Percentiles rank a stretch among this genome's conserved stretches.
These are phyloP conservation scores for Thalassia testudinum DNA, from an alignment of 116 monocot species.

Conservation along the genomic window DNA sequence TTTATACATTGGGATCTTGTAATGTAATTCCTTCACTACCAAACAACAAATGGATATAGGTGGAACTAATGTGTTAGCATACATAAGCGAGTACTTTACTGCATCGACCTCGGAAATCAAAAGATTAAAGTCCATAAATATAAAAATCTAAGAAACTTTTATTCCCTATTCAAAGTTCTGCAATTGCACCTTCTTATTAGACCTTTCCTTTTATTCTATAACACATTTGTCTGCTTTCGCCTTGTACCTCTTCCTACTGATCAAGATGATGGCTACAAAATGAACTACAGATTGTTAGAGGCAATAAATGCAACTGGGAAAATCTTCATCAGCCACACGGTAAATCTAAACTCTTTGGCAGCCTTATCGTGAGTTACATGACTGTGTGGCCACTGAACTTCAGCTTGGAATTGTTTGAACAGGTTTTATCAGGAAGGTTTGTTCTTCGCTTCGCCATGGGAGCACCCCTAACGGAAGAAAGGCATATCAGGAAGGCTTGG, in stretches of 20 bases:
- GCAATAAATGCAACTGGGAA: constrained; percentile 57
- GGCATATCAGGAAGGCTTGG: constrained; percentile 55
- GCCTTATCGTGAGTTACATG: too few species aligned
- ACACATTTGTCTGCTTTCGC: constrained; percentile 77
- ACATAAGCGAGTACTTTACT: too few species aligned
- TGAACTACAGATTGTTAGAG: constrained; percentile 52
- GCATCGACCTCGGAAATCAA: too few species aligned
- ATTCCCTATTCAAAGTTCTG: too few species aligned
- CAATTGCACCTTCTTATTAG: too few species aligned
- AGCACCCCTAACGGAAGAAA: constrained; percentile 59
- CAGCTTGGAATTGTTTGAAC: neutral
- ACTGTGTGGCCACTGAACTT: neutral
- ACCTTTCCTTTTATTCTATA: too few species aligned
- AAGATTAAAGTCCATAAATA: too few species aligned
- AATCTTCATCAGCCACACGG: constrained; percentile 68
- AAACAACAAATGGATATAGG: too few species aligned
- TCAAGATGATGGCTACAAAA: constrained; percentile 36
- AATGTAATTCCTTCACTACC: too few species aligned
- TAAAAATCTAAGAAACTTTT: too few species aligned
- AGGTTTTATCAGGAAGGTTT: constrained; percentile 57
- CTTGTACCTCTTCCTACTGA: constrained; percentile 32
- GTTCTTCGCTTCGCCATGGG: constrained; percentile 63
- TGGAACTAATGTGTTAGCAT: too few species aligned
- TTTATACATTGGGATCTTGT: too few species aligned
- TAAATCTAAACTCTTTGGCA: constrained; percentile 9